Conservation (phyloP, 2,329 filamentous ascomycete genomes). For the Calonectria honghensis region DNA sequence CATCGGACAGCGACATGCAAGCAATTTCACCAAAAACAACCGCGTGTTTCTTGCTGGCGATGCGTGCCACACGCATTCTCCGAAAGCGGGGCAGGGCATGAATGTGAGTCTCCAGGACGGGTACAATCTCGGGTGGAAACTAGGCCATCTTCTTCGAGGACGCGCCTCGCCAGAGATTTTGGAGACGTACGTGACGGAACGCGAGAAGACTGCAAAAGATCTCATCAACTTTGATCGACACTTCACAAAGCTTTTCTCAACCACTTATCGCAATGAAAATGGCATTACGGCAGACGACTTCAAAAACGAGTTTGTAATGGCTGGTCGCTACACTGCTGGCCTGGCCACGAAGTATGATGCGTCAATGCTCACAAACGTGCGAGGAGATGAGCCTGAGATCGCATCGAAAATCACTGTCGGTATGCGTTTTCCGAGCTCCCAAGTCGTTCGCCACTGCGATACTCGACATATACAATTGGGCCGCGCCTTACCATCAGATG, state of each 20-base stretch:
- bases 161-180: slow-evolving; percentile 61
- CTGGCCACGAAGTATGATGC: slow-evolving; percentile 41
- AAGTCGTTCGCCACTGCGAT: slow-evolving; percentile 45
- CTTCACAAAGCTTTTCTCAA: slow-evolving; percentile 42
- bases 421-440: slow-evolving; percentile 49
- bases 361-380: slow-evolving; percentile 28
- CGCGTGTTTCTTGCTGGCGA: slow-evolving; percentile 82
- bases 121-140: slow-evolving; percentile 74
- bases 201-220: slow-evolving; percentile 75
- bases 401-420: slow-evolving; percentile 37
- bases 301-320: slow-evolving; percentile 37
- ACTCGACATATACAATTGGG: slow-evolving; percentile 47
- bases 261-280: slow-evolving; percentile 32
- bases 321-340: slow-evolving; percentile 48
- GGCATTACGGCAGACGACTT: slow-evolving; percentile 40
- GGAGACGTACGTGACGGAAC: slow-evolving; percentile 68
- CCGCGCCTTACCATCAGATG: slow-evolving; percentile 42
- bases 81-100: slow-evolving; percentile 81
- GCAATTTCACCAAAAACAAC: slow-evolving; percentile 70
- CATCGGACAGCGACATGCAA: slow-evolving; percentile 78
- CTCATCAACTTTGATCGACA: slow-evolving; percentile 75
- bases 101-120: slow-evolving; percentile 81
- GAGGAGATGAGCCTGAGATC: background rate
- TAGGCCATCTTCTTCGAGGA: slow-evolving; percentile 64
- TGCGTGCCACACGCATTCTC: slow-evolving; percentile 73